A percentile compares a stretch with the other conserved stretches of the same genome.
Conservation (phyloP, 805 yeast genomes). For the Saturnispora saitoi region DNA sequence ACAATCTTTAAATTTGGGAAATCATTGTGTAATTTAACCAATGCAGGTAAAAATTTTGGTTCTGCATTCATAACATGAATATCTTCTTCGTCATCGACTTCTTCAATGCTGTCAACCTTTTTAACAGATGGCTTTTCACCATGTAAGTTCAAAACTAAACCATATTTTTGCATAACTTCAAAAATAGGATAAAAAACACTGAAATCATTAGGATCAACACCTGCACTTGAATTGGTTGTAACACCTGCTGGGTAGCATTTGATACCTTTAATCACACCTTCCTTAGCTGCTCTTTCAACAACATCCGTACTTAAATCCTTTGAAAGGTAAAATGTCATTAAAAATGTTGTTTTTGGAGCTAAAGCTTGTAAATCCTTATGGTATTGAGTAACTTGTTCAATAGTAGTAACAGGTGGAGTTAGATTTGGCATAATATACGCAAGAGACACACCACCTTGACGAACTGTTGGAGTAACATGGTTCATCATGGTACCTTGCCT, state of each 20-base stretch:
- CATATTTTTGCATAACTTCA: constrained; percentile 73
- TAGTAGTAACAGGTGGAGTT: constrained; percentile 81
- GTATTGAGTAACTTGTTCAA: constrained; percentile 64
- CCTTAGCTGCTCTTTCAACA: constrained; percentile 65
- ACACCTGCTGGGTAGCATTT: constrained; percentile 99
- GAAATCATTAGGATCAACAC: constrained; percentile 91
- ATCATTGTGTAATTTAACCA: constrained; percentile 63
- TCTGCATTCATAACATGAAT: constrained; percentile 94
- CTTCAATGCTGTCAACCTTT: constrained; percentile 4
- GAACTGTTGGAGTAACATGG: constrained; percentile 80
- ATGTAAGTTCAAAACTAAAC: constrained; percentile 77
- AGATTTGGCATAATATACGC: constrained; percentile 96
- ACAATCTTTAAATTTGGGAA: constrained; percentile 84
- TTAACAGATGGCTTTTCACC: constrained; percentile 82
- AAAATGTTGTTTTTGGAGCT: constrained; percentile 76
- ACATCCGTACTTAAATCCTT: constrained; percentile 78
- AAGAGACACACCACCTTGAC: constrained; percentile 82
- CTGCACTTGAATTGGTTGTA: constrained; percentile 89
- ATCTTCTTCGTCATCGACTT: constrained; percentile 41
- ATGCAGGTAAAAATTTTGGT: constrained; percentile 83
- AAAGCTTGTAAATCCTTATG: constrained; percentile 51
- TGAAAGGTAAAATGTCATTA: constrained; percentile 84
- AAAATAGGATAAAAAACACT: constrained; percentile 82
- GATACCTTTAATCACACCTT: constrained; percentile 71
- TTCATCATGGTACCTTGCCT: constrained; percentile 94